A percentile compares a stretch with the other conserved stretches of the same genome.
Evolutionary conservation across 2,329 filamentous ascomycete species (phyloP).

Genomic region (Trichoderma guizhouense): DNA sequence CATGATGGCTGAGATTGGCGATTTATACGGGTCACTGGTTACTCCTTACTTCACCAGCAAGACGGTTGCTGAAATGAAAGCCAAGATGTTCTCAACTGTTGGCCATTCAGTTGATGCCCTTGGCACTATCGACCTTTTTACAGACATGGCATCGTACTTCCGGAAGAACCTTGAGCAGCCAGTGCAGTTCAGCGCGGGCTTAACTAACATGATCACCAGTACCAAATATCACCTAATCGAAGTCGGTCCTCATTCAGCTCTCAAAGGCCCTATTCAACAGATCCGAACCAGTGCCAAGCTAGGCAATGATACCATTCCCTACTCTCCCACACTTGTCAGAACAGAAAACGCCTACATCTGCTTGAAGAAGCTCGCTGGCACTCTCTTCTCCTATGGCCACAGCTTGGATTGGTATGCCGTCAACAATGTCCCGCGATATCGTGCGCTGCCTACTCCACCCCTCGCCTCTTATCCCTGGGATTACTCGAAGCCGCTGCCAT

Average conservation of each 20-base stretch:
- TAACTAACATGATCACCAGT: constrained; percentile 15
- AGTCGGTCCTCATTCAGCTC: constrained; percentile 46
- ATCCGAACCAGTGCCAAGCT: constrained; percentile 39
- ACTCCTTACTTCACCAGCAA: background rate
- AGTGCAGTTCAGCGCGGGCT: constrained; percentile 32
- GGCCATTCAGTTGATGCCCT: background rate
- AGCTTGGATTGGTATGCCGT: constrained; percentile 36
- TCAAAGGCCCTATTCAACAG: constrained; percentile 47
- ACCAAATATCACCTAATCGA: constrained; percentile 33
- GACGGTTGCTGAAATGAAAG: background rate
- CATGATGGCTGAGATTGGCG: constrained; percentile 21
- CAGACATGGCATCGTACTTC: constrained; percentile 32
- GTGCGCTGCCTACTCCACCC: constrained; percentile 5
- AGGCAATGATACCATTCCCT: constrained; percentile 31
- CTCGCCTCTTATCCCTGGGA: constrained; percentile 35
- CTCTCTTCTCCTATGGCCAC: constrained; percentile 41
- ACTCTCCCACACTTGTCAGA: constrained; percentile 38
- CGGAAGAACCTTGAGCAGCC: constrained; percentile 34
- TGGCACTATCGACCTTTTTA: constrained; percentile 8
- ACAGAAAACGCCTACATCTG: constrained; percentile 33
- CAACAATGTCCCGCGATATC: background rate
- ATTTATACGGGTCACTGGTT: constrained; percentile 11
- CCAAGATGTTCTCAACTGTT: constrained; percentile 18
- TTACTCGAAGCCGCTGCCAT: constrained; percentile 29
- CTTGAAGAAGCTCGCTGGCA: constrained; percentile 34